Conservation (phyloP, 2,329 filamentous ascomycete genomes). For the Botrytis elliptica region DNA sequence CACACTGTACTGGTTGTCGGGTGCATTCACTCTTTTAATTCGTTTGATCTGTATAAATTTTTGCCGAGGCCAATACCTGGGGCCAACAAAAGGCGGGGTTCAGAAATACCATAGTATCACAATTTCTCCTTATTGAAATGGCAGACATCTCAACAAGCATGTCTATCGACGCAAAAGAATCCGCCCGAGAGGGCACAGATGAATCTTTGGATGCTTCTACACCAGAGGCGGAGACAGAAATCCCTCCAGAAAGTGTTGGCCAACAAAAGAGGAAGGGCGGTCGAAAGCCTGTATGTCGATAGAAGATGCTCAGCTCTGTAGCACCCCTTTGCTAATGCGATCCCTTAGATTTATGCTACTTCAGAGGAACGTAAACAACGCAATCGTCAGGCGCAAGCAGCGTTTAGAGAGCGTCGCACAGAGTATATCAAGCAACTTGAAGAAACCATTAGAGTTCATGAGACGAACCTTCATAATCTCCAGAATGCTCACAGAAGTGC, state of each 20-base stretch:
- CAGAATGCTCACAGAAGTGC: slow-evolving; percentile 93
- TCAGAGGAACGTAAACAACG: slow-evolving; percentile 98
- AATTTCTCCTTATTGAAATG: slow-evolving; percentile 16
- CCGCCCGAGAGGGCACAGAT: slow-evolving; percentile 57
- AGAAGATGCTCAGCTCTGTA: slow-evolving; percentile 16
- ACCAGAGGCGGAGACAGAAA: slow-evolving; percentile 52
- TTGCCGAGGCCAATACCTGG: slow-evolving; percentile 20
- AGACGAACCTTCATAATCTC: slow-evolving; percentile 86
- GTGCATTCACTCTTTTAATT: slow-evolving; percentile 12
- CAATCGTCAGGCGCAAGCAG: slow-evolving; percentile 94
- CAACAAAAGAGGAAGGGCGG: slow-evolving; percentile 95
- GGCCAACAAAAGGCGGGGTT: slow-evolving; percentile 14
- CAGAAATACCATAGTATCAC: not conserved
- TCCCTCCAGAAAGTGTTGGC: slow-evolving; percentile 46
- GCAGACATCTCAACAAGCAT: slow-evolving; percentile 46
- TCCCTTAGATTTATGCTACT: slow-evolving; percentile 85
- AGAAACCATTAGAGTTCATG: slow-evolving; percentile 94
- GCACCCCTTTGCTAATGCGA: slow-evolving; percentile 27
- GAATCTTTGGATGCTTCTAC: slow-evolving; percentile 56
- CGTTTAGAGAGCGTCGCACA: slow-evolving; percentile 92
- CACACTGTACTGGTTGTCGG: slow-evolving; percentile 4
- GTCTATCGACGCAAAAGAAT: slow-evolving; percentile 63
- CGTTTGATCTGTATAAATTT: slow-evolving; percentile 14
- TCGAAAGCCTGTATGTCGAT: slow-evolving; percentile 80
- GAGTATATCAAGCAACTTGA: slow-evolving; percentile 99